A percentile compares a stretch with the other conserved stretches of the same genome.
phyloP scores from a whole-genome alignment of 2,329 filamentous ascomycete species.

The Diaporthe nobilis region DNA sequence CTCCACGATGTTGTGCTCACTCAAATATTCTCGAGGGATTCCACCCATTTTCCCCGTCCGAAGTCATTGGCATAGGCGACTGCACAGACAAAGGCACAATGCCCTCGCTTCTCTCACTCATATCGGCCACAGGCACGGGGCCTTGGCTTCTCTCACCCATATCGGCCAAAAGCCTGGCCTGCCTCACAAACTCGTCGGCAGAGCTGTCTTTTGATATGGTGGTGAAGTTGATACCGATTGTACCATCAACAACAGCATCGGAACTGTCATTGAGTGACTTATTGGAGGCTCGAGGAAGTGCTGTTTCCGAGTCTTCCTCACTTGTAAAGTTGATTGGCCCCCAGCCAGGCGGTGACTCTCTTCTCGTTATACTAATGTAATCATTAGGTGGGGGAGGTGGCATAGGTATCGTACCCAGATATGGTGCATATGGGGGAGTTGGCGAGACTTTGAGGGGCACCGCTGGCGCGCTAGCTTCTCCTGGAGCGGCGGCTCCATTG shows the following conservation, averaged over 20 bases:
- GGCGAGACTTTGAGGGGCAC: no score
- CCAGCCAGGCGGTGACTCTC: no score
- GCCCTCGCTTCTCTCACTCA: no score
- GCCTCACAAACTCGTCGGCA: background rate
- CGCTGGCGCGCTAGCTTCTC: no score
- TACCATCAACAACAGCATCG: background rate
- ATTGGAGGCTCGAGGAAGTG: background rate
- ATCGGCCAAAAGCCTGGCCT: background rate
- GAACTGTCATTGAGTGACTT: background rate
- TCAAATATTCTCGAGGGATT: conserved; percentile 91
- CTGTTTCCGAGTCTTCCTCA: no score
- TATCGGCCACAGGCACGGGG: no score
- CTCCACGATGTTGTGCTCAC: conserved; percentile 68
- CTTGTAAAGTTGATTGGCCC: no score
- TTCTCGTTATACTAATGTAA: no score
- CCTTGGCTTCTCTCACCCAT: background rate
- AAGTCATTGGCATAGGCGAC: conserved; percentile 69
- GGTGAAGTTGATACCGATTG: background rate
- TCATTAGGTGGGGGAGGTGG: no score
- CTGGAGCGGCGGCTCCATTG: no score
- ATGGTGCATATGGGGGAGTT: no score
- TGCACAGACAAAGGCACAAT: conserved; percentile 52
- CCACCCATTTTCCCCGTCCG: conserved; percentile 76
- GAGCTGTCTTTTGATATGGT: conserved; percentile 8
- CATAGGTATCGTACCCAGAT: no score